Conservation (phyloP, 2,329 filamentous ascomycete species). For the Arthrobotrys pseudoclavata region DNA sequence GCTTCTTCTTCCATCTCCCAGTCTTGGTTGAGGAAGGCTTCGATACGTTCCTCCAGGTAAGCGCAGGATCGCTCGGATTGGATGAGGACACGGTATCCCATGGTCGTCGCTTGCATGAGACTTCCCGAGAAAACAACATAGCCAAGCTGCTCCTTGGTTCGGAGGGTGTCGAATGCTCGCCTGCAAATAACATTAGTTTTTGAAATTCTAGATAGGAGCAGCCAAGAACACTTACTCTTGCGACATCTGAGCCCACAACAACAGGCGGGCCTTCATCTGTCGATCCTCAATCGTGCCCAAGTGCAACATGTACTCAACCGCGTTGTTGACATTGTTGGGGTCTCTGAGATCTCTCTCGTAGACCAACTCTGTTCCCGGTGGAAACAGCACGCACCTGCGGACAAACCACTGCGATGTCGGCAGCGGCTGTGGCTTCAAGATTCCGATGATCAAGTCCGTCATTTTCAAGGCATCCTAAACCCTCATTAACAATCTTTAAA, state of each 20-base stretch:
- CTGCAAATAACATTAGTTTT: slow-evolving; percentile 38
- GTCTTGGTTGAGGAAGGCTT: slow-evolving; percentile 82
- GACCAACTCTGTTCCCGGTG: slow-evolving; percentile 83
- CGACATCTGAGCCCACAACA: slow-evolving; percentile 88
- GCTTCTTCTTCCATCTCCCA: slow-evolving; percentile 81
- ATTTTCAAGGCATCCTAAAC: slow-evolving; percentile 80
- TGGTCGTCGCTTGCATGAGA: slow-evolving; percentile 79
- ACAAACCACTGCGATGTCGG: slow-evolving; percentile 85
- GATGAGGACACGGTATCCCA: slow-evolving; percentile 89
- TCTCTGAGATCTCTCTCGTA: slow-evolving; percentile 86
- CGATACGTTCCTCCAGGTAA: slow-evolving; percentile 89
- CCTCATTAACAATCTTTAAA: not conserved
- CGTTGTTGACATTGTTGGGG: slow-evolving; percentile 89
- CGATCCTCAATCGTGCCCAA: slow-evolving; percentile 79
- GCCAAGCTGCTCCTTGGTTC: slow-evolving; percentile 96
- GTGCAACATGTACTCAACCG: slow-evolving; percentile 82
- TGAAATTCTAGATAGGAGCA: not conserved
- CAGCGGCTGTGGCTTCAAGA: slow-evolving; percentile 79
- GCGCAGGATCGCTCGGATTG: slow-evolving; percentile 89
- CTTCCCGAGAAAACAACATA: slow-evolving; percentile 93
- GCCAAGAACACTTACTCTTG: slow-evolving; percentile 72
- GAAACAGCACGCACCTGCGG: slow-evolving; percentile 80
- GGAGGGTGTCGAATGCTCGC: slow-evolving; percentile 90
- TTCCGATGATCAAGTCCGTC: slow-evolving; percentile 84
- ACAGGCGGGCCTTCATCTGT: slow-evolving; percentile 78